These are phyloP conservation scores for Neostapfia colusana DNA, from an alignment of 176 grass and related monocot genomes.

Conservation along the genomic window DNA sequence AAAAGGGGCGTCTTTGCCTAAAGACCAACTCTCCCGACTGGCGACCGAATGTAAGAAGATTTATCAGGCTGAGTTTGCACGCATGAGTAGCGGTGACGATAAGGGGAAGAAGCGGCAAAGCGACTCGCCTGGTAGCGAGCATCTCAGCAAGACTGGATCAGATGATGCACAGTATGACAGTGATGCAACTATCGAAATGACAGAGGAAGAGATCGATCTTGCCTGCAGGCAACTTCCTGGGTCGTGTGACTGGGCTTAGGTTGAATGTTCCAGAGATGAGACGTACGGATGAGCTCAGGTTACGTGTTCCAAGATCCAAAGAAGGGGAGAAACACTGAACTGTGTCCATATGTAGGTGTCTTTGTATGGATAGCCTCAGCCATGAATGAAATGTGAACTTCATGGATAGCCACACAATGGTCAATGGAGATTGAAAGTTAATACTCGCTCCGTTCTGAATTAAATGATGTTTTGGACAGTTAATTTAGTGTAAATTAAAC, in stretches of 20 bases:
- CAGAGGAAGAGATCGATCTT: constrained; percentile 82
- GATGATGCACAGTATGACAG: constrained; percentile 65
- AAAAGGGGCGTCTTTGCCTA: constrained; percentile 42
- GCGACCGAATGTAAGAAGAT: constrained; percentile 72
- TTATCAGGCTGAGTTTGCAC: constrained; percentile 56
- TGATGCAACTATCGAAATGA: constrained; percentile 85
- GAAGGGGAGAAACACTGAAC: neutral
- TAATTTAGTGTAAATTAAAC: too few relatives aligned
- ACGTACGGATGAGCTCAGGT: neutral
- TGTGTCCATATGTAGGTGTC: neutral
- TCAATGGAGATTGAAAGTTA: too few relatives aligned
- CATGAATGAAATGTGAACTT: too few relatives aligned
- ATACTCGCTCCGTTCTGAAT: too few relatives aligned
- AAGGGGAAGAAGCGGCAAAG: constrained; percentile 39
- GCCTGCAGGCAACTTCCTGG: constrained; percentile 60
- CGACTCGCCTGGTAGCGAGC: constrained; percentile 11
- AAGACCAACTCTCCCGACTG: constrained; percentile 53
- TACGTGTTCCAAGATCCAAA: neutral
- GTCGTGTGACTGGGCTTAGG: neutral
- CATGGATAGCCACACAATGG: too few relatives aligned
- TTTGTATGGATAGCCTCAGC: too few relatives aligned
- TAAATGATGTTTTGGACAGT: too few relatives aligned
- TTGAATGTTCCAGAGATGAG: neutral
- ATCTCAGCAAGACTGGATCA: neutral
- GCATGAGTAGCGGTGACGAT: constrained; percentile 19